Conservation (phyloP, 225 moss, liverwort and hornwort genomes). For the Lunularia cruciata region DNA sequence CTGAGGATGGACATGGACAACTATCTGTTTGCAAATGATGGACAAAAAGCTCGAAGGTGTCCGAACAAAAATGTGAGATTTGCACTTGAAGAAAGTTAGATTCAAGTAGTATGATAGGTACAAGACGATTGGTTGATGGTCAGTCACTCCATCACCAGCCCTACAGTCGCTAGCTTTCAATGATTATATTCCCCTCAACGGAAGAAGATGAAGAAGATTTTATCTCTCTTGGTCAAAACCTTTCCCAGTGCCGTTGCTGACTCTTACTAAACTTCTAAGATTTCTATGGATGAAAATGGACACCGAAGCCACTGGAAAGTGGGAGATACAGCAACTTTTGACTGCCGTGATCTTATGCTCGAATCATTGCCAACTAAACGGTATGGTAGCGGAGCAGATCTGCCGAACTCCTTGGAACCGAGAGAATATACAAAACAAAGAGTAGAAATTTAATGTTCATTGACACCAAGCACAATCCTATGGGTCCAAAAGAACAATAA, state of each 20-base stretch:
- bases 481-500: no score
- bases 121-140: no score
- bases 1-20: neutral
- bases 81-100: no score
- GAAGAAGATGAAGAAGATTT: neutral
- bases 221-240: neutral
- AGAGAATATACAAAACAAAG: no score
- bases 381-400: neutral
- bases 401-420: neutral
- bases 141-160: no score
- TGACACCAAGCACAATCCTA: no score
- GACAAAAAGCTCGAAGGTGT: neutral
- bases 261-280: no score
- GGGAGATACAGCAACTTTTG: neutral
- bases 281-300: neutral
- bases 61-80: neutral
- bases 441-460: no score
- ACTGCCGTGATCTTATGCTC: constrained; percentile 5
- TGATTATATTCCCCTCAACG: constrained; percentile 3
- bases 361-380: constrained; percentile 4
- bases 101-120: no score
- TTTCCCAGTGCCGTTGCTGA: neutral
- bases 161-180: neutral
- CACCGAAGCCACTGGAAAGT: neutral
- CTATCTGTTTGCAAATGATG: neutral